phyloP scores from a whole-genome alignment of 306 rosid genomes.

The Cucumis cinereus region DNA sequence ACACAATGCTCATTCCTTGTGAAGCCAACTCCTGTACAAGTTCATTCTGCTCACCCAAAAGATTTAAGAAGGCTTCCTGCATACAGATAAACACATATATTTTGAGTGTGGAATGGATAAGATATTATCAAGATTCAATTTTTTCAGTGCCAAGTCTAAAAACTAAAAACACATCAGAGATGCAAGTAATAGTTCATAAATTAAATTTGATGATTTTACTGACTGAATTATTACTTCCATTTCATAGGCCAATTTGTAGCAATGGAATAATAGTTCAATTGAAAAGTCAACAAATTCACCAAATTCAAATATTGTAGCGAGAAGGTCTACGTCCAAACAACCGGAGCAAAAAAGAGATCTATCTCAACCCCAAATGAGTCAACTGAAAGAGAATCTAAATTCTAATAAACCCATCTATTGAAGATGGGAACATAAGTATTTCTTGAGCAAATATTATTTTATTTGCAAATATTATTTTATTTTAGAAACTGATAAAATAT shows the following conservation, averaged over 20 bases:
- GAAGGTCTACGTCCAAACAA: background rate
- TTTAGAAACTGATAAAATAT: too few species aligned
- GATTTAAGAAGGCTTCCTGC: slow-evolving; percentile 96
- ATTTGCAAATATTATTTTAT: too few species aligned
- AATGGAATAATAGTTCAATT: background rate
- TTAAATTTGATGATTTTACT: background rate
- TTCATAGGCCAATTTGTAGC: background rate
- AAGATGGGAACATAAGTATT: background rate
- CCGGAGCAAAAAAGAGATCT: background rate
- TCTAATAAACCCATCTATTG: background rate
- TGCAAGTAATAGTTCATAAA: background rate
- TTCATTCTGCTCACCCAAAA: slow-evolving; percentile 89
- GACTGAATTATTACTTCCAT: background rate
- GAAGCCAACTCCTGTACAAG: slow-evolving; percentile 96
- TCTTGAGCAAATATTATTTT: background rate
- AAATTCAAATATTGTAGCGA: background rate
- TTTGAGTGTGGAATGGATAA: background rate
- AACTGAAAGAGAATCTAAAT: background rate
- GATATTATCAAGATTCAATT: background rate
- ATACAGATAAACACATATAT: slow-evolving; percentile 20
- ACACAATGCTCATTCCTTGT: slow-evolving; percentile 98
- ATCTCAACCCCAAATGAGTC: background rate
- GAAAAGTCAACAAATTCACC: background rate
- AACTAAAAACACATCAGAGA: background rate
- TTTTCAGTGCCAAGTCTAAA: background rate